A percentile compares a stretch with the other conserved stretches of the same genome.
phyloP scores from a whole-genome alignment of 1,139 yeast species.

The Candida glucosophila region DNA sequence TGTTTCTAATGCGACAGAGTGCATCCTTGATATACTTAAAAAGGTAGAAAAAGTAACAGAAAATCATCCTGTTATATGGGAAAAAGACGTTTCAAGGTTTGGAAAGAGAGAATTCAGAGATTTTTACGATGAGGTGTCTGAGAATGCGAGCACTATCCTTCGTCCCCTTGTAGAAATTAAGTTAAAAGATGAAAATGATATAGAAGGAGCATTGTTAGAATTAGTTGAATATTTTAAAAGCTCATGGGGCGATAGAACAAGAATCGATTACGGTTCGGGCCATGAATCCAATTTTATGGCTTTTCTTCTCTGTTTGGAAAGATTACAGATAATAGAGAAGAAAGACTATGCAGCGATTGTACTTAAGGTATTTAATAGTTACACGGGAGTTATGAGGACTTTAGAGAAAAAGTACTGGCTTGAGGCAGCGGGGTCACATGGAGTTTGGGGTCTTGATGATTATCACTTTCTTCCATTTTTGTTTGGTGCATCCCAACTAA shows the following conservation, averaged over 20 bases:
- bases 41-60: slow-evolving; percentile 37
- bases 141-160: slow-evolving; percentile 18
- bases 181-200: slow-evolving; percentile 5
- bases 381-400: slow-evolving; percentile 42
- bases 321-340: slow-evolving; percentile 22
- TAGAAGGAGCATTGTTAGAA: too few species aligned
- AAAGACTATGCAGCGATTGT: slow-evolving; percentile 47
- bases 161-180: slow-evolving; percentile 7
- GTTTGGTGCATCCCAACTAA: slow-evolving; percentile 81
- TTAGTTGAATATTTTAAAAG: slow-evolving; percentile 48
- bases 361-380: slow-evolving; percentile 53
- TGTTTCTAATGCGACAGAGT: slow-evolving; percentile 19
- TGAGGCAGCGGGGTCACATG: slow-evolving; percentile 85
- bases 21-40: slow-evolving; percentile 34
- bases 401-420: slow-evolving; percentile 67
- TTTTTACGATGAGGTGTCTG: slow-evolving; percentile 62
- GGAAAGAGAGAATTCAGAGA: slow-evolving; percentile 87
- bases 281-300: slow-evolving; percentile 85
- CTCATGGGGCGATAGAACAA: slow-evolving; percentile 75
- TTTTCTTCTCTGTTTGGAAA: slow-evolving; percentile 50
- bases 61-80: slow-evolving; percentile 59
- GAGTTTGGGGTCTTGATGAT: slow-evolving; percentile 98
- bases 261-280: slow-evolving; percentile 96
- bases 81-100: slow-evolving; percentile 66
- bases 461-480: slow-evolving; percentile 87